These are phyloP conservation scores for Phlebiopsis flavidoalba DNA, from an alignment of 768 basidiomycete genomes.

Conservation along the genomic window DNA sequence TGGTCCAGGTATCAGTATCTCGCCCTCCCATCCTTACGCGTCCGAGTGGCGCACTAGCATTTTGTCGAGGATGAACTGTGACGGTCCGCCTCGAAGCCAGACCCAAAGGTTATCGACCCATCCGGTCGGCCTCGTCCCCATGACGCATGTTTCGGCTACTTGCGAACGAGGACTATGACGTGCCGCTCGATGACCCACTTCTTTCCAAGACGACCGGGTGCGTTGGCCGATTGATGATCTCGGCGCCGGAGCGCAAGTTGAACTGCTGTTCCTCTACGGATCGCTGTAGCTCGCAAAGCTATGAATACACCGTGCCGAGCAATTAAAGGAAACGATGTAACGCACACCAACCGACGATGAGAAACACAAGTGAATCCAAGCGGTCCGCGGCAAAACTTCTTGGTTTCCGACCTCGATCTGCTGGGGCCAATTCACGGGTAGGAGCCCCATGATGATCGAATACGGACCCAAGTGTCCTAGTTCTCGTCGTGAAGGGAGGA, in stretches of 20 bases:
- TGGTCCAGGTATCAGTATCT: too few relatives aligned
- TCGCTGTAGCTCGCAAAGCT: constrained; percentile 43
- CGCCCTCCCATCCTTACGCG: constrained; percentile 85
- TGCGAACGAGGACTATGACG: constrained; percentile 93
- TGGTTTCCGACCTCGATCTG: constrained; percentile 93
- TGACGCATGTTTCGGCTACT: constrained; percentile 97
- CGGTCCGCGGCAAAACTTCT: constrained; percentile 86
- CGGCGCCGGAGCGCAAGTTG: constrained; percentile 95
- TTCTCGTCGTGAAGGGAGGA: constrained; percentile 87
- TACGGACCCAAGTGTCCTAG: constrained; percentile 91
- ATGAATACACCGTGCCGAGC: constrained; percentile 11
- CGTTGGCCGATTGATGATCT: constrained; percentile 98
- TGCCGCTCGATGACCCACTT: constrained; percentile 97
- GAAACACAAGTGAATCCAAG: constrained; percentile 94
- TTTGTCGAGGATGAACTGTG: constrained; percentile 90
- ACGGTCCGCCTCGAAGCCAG: constrained; percentile 93
- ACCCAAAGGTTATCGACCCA: constrained; percentile 99
- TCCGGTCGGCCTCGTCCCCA: constrained; percentile 99
- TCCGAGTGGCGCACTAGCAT: constrained; percentile 86
- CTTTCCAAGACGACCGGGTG: constrained; percentile 95
- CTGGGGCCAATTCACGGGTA: constrained; percentile 97
- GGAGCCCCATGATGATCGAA: constrained; percentile 89
- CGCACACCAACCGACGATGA: constrained; percentile 94
- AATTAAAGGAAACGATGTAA: constrained; percentile 15
- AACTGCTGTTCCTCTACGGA: constrained; percentile 98